Evolutionary conservation across 2,329 filamentous ascomycete genomes (phyloP), one percentile per base, ranked within the genome.

Genomic region (Phyllosticta ampelicida): DNA sequence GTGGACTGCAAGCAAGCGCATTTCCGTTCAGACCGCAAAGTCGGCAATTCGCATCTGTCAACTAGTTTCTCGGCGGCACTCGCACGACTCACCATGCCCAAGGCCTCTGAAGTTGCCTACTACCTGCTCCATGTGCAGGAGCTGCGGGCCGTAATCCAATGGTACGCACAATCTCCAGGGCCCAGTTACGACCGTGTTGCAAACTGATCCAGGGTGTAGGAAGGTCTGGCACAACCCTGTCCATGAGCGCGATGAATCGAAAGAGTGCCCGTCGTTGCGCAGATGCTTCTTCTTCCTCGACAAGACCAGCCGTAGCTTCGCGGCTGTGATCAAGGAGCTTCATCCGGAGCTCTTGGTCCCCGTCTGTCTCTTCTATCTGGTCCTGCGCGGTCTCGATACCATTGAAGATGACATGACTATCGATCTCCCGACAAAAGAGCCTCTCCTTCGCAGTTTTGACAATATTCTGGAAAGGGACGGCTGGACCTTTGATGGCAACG

Each of bases 321-420:
- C 86, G 55, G 81, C 90, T 52, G 94, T 99, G 70, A 99, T 99
- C 63, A 85, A 95, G 74, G 94, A 99, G 75, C 82, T 99, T 50
- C 91, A 96, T 70, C 90, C 90, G 0, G 92, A 99, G 75, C 84
- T 99, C 29, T 83, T 97, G 36, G 83, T 96, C 48, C 90, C 94
- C 21, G 81, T 97, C 51, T 85, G 86, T 58, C 78, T 97, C 9
- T 99, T 99, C 80, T 99, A 99, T 77, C 83, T 99, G 26, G 83
- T 90, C 56, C 80, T 99, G 57, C 89, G 94, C 61, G 94, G 89
- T 52, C 82, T 99, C 54, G 94, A 99, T 73, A 99, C 94, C n/a
- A 89, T 99, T 61, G 94, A 99, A 75, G 94, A 99, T 78, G 94
- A 99, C 74, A 97, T 96, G 85, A 95, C 90, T 5, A 86, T 99